Evolutionary conservation across 306 rosid genomes (phyloP).

Genomic region (Cicer arietinum): DNA sequence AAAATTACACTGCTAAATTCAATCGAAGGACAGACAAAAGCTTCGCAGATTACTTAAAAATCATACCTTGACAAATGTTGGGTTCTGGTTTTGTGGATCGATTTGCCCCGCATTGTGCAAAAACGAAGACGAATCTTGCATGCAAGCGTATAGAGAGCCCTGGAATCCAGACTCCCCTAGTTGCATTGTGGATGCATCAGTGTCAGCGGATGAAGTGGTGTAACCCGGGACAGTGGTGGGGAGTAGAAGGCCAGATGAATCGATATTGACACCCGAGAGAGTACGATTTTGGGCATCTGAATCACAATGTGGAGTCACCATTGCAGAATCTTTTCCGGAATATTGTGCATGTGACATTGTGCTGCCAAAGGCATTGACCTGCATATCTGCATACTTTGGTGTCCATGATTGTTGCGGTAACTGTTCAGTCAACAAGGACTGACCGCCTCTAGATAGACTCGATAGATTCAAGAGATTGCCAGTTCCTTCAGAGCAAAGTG

Average conservation of each 20-base stretch:
- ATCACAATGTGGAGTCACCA: conserved; percentile 66
- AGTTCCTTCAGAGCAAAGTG: conserved; percentile 71
- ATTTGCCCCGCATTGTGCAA: conserved; percentile 74
- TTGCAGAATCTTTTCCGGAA: conserved; percentile 65
- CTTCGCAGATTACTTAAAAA: conserved; percentile 20
- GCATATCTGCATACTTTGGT: conserved; percentile 63
- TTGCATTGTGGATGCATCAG: conserved; percentile 70
- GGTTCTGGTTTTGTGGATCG: conserved; percentile 70
- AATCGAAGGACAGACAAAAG: conserved; percentile 15
- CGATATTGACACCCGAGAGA: conserved; percentile 81
- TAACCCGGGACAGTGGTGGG: conserved; percentile 70
- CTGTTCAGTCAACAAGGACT: conserved; percentile 65
- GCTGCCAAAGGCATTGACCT: conserved; percentile 62
- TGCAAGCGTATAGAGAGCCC: conserved; percentile 65
- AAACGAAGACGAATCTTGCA: conserved; percentile 77
- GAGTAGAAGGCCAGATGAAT: conserved; percentile 87
- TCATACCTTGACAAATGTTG: conserved; percentile 82
- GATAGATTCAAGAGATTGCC: conserved; percentile 59
- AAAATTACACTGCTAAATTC: conserved; percentile 37
- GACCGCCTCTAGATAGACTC: conserved; percentile 63
- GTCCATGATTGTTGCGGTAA: conserved; percentile 71
- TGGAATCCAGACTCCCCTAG: conserved; percentile 84
- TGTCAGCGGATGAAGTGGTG: conserved; percentile 63
- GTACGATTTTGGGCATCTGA: conserved; percentile 73
- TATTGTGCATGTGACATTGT: conserved; percentile 62